Evolutionary conservation across 2,329 filamentous ascomycete species (phyloP).

Genomic region (Lasiodiplodia citricola): DNA sequence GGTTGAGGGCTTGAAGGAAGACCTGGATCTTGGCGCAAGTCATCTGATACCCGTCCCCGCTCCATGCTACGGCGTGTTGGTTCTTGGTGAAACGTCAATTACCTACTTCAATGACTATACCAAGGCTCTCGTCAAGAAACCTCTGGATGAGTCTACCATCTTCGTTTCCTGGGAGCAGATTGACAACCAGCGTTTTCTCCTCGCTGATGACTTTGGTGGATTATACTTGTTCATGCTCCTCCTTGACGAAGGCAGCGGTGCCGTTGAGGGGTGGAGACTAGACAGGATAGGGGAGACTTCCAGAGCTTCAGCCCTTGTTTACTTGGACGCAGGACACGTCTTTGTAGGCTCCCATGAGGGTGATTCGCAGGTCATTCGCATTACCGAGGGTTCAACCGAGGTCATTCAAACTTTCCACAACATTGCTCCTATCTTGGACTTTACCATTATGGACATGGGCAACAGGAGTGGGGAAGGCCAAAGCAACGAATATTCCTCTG

Average conservation of each 20-base stretch:
- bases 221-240: slow-evolving; percentile 84
- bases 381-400: slow-evolving; percentile 66
- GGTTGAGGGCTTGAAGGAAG: slow-evolving; percentile 55
- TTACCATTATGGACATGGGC: slow-evolving; percentile 95
- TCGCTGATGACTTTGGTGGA: slow-evolving; percentile 89
- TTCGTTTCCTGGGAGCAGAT: slow-evolving; percentile 92
- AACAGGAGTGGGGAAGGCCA: slow-evolving; percentile 79
- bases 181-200: slow-evolving; percentile 80
- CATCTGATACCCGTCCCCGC: slow-evolving; percentile 66
- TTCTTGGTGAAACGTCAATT: slow-evolving; percentile 69
- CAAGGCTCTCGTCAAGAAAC: slow-evolving; percentile 67
- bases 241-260: slow-evolving; percentile 63
- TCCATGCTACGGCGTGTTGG: slow-evolving; percentile 57
- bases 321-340: slow-evolving; percentile 73
- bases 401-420: slow-evolving; percentile 79
- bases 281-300: slow-evolving; percentile 72
- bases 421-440: slow-evolving; percentile 90
- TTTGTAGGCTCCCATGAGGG: slow-evolving; percentile 94
- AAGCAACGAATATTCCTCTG: slow-evolving; percentile 90
- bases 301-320: slow-evolving; percentile 77
- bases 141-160: slow-evolving; percentile 75
- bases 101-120: slow-evolving; percentile 83
- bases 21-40: slow-evolving; percentile 64
- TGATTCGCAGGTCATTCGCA: slow-evolving; percentile 80
- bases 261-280: slow-evolving; percentile 74